Percentiles rank a stretch among this genome's conserved stretches.
Evolutionary conservation across 1,139 yeast species (phyloP).

Genomic region (Geotrichum carabidarum): DNA sequence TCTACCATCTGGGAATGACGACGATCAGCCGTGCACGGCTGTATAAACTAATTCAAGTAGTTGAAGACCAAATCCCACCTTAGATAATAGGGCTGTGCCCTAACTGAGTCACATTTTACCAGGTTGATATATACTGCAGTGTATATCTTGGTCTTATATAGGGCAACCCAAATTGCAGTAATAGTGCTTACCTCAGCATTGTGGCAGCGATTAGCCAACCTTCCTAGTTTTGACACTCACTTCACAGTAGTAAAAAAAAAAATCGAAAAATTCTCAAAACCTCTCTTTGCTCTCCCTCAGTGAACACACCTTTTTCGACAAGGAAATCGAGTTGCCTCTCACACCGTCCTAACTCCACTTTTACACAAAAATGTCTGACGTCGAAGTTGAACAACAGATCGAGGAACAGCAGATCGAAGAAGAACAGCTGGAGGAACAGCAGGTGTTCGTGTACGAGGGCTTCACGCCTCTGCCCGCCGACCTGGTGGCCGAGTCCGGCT

Average conservation of each 20-base stretch:
- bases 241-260: neutral
- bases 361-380: slow-evolving; percentile 29
- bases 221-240: neutral
- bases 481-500: slow-evolving; percentile 91
- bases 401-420: slow-evolving; percentile 17
- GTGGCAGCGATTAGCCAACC: neutral
- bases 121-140: too few relatives aligned
- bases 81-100: neutral
- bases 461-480: slow-evolving; percentile 91
- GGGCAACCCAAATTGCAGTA: too few relatives aligned
- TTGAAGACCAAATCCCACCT: too few relatives aligned
- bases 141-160: too few relatives aligned
- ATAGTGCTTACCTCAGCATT: too few relatives aligned
- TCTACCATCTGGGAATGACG: too few relatives aligned
- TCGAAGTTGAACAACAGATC: slow-evolving; percentile 19
- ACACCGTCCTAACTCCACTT: slow-evolving; percentile 8
- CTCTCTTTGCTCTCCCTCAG: slow-evolving; percentile 5
- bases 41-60: too few relatives aligned
- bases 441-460: slow-evolving; percentile 27
- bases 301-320: slow-evolving; percentile 15
- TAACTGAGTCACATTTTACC: neutral
- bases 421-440: slow-evolving; percentile 23
- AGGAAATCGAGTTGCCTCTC: slow-evolving; percentile 12
- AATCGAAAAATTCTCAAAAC: neutral
- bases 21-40: too few relatives aligned